Conservation (phyloP, 176 grass and related monocot species). For the Musa acuminata region DNA sequence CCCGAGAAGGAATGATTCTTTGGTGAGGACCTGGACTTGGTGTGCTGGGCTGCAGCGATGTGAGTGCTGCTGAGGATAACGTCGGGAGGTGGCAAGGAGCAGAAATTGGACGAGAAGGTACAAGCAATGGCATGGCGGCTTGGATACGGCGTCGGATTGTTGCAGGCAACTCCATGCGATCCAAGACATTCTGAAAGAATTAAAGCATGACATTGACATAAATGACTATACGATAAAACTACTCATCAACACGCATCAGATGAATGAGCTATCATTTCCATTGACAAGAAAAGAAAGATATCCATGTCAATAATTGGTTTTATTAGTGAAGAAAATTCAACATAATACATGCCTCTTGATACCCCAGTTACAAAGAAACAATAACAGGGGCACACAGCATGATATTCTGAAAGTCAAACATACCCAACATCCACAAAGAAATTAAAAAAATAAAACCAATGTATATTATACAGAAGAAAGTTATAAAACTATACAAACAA, state of each 20-base stretch:
- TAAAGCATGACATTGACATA: slow-evolving; percentile 3
- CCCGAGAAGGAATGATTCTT: slow-evolving; percentile 32
- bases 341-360: no score
- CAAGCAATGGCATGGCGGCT: slow-evolving; percentile 72
- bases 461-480: no score
- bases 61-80: slow-evolving; percentile 40
- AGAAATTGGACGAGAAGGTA: slow-evolving; percentile 36
- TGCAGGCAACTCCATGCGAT: slow-evolving; percentile 71
- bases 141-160: slow-evolving; percentile 78
- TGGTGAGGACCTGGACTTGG: slow-evolving; percentile 39
- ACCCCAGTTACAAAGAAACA: no score
- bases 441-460: no score
- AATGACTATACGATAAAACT: neutral
- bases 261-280: no score
- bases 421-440: no score
- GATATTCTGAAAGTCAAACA: no score
- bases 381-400: no score
- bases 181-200: slow-evolving; percentile 53
- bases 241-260: no score
- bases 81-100: slow-evolving; percentile 59
- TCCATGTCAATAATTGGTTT: neutral
- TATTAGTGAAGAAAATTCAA: no score
- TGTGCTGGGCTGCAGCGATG: slow-evolving; percentile 7
- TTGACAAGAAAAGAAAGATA: neutral
- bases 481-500: no score